Conservation (phyloP, 495 filamentous ascomycete genomes). For the Neurospora intermedia region DNA sequence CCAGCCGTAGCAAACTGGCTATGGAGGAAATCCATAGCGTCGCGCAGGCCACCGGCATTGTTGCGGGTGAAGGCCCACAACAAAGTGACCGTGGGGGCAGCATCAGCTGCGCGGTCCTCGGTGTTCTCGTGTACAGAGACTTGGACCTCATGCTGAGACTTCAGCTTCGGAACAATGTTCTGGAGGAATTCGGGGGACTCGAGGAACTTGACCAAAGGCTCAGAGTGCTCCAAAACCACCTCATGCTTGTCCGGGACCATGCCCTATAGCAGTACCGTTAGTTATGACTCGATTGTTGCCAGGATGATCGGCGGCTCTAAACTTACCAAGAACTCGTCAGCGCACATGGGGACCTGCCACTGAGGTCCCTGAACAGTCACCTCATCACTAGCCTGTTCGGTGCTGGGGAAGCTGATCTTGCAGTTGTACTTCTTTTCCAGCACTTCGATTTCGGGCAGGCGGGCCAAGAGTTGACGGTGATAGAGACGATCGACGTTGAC, state of each 20-base stretch:
- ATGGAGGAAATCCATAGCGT: conserved; percentile 91
- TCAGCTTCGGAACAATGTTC: conserved; percentile 73
- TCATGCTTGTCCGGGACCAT: conserved; percentile 97
- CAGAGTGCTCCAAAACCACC: conserved; percentile 65
- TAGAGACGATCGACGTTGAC: conserved; percentile 91
- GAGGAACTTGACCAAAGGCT: conserved; percentile 65
- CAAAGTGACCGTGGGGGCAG: conserved; percentile 39
- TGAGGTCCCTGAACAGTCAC: conserved; percentile 92
- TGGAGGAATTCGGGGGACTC: conserved; percentile 63
- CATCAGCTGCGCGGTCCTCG: conserved; percentile 43
- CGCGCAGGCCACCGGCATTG: conserved; percentile 89
- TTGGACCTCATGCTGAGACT: conserved; percentile 83
- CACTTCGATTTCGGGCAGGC: conserved; percentile 80
- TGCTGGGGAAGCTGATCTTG: conserved; percentile 95
- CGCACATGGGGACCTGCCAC: conserved; percentile 92
- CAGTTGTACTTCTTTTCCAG: conserved; percentile 98
- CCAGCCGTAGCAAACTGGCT: conserved; percentile 69
- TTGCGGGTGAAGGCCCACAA: conserved; percentile 79
- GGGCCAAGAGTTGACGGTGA: conserved; percentile 83
- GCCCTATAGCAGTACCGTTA: conserved; percentile 37
- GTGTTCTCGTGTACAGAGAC: conserved; percentile 53
- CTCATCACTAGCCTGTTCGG: conserved; percentile 91
- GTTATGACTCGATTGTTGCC: not conserved
- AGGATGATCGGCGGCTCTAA: conserved; percentile 1
- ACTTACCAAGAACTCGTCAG: conserved; percentile 81